A percentile compares a stretch with the other conserved stretches of the same genome.
Conservation (phyloP, 1,284 basidiomycete species). For the Ceratobasidium sp. region DNA sequence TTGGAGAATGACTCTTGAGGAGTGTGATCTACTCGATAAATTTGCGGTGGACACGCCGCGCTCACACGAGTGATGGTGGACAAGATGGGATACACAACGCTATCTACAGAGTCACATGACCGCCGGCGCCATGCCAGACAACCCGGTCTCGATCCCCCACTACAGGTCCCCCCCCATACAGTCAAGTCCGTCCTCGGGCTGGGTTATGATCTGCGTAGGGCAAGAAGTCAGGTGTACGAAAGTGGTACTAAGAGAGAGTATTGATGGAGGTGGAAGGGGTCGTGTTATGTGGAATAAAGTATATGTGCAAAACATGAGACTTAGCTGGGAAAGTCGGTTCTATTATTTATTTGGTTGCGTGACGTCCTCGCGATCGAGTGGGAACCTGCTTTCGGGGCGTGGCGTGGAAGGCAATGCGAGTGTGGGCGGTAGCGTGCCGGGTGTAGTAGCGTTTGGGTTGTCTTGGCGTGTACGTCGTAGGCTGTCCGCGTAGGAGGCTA, state of each 20-base stretch:
- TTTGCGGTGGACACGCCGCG: background rate
- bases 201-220: no score
- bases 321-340: background rate
- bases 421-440: background rate
- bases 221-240: background rate
- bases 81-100: background rate
- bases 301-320: background rate
- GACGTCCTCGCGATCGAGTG: background rate
- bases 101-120: background rate
- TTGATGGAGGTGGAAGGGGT: no score
- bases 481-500: background rate
- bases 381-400: background rate
- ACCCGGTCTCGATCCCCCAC: no score
- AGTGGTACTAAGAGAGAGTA: background rate
- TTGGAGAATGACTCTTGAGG: background rate
- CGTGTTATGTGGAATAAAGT: no score
- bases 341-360: constrained; percentile 1
- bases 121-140: no score
- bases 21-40: background rate
- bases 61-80: background rate
- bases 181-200: no score
- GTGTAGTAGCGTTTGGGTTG: background rate
- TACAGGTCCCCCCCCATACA: no score
- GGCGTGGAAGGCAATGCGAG: background rate
- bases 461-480: background rate